Base-by-base conservation (phyloP, 1,284 basidiomycete species). In the Microbotryum lychnidis-dioicae region DNA sequence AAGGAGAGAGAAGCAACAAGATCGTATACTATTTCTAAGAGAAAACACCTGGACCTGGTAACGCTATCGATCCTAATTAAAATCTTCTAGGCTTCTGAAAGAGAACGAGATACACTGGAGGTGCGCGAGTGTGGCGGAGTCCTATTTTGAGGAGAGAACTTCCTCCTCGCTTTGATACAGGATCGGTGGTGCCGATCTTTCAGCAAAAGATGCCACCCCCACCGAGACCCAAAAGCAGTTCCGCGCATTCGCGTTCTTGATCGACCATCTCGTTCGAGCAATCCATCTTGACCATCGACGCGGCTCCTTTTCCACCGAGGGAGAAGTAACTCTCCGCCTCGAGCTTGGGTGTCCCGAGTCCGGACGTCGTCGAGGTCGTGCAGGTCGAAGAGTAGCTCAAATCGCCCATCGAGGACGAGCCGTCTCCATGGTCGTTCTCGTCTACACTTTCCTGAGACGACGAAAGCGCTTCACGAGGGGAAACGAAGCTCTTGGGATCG, bases 211-310 rank as follows among this genome's bases (percentile, higher is more conserved):
- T 42, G 37, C 37, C 37, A 16, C 37, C 37, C 20, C 64, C 65
- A 27, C 67, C 67, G 31, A 68, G 57, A 0, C 67, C 67, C 18
- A 68, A 52, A 44, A 68, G 25, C 33, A 68, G 25, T 48, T 66
- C 67, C 0, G 67, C 67, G 50, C 67, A 68, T 54, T 68, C 67
- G 37, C 62, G 57, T 53, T 68, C 67, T 25, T 66, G 60, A 46
- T 65, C 65, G 4, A 14, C 31, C 33, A 21, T 21, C 18, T 18
- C 47, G 50, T 56, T 56, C 27, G 10, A 33, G 23, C 42, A 25
- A 23, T 27, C 33, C 8, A 20, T 48, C 20, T 31, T 52, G 14
- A 46, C 52, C 0, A 48, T 52, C 18, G 50, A 9, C 18, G n/a
- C n/a, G 12, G 33, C 27, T 21, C 16, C 37, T 14, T 27, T 58